Evolutionary conservation across 2,329 filamentous ascomycete species (phyloP).

Genomic region (Apiospora koreana): DNA sequence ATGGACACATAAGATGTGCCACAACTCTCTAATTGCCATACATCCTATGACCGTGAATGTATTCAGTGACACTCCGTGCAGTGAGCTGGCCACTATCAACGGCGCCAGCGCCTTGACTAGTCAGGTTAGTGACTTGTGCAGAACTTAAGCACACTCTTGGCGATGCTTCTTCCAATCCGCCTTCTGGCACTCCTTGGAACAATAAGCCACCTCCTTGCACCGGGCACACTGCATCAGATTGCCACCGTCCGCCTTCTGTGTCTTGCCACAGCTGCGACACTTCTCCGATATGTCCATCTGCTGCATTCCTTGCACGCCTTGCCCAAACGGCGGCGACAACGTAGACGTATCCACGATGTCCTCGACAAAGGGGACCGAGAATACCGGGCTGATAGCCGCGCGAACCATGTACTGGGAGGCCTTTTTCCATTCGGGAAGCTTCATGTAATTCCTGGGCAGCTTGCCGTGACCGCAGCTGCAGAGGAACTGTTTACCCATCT

Average conservation of each 20-base stretch:
- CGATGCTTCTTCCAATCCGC: constrained; percentile 55
- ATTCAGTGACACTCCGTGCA: neutral
- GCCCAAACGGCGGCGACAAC: neutral
- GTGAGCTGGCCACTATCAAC: neutral
- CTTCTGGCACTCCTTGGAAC: constrained; percentile 53
- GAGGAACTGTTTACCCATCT: constrained; percentile 37
- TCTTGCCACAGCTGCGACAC: constrained; percentile 41
- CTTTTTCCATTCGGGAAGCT: constrained; percentile 44
- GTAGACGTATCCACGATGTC: constrained; percentile 32
- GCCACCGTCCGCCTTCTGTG: constrained; percentile 28
- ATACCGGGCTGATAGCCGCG: constrained; percentile 59
- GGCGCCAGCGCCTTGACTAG: neutral
- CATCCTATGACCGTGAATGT: neutral
- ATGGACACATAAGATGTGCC: neutral
- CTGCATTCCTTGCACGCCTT: constrained; percentile 6
- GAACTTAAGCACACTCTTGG: constrained; percentile 35
- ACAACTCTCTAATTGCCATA: neutral
- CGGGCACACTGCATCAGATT: constrained; percentile 45
- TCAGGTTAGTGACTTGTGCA: neutral
- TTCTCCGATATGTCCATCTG: constrained; percentile 21
- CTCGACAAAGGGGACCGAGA: constrained; percentile 45
- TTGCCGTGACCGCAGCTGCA: constrained; percentile 48
- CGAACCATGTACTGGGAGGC: constrained; percentile 49
- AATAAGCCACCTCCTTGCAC: constrained; percentile 51
- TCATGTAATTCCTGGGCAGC: constrained; percentile 40